phyloP scores from a whole-genome alignment of 1,139 yeast genomes.

The Suhomyces yuchorum region DNA sequence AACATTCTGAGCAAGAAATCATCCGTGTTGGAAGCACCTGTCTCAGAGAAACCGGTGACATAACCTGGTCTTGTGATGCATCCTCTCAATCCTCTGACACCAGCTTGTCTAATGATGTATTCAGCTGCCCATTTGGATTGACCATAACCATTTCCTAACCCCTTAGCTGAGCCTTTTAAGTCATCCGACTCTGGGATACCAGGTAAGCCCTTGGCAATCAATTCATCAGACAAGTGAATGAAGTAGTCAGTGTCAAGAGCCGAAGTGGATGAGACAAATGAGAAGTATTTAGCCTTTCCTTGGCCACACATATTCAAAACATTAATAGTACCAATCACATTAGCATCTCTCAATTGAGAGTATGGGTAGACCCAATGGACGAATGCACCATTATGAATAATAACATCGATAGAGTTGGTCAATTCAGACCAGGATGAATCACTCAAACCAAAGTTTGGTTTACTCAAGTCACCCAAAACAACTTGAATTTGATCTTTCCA shows the following conservation, averaged over 20 bases:
- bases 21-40: slow-evolving; percentile 93
- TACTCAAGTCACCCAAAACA: slow-evolving; percentile 81
- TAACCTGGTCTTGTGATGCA: slow-evolving; percentile 94
- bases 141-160: slow-evolving; percentile 92
- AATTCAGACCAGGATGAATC: slow-evolving; percentile 59
- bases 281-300: slow-evolving; percentile 84
- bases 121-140: slow-evolving; percentile 99
- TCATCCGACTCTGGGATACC: slow-evolving; percentile 86
- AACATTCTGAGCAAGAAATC: slow-evolving; percentile 92
- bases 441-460: slow-evolving; percentile 69
- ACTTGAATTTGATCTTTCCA: slow-evolving; percentile 64
- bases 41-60: slow-evolving; percentile 79
- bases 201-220: slow-evolving; percentile 60
- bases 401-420: slow-evolving; percentile 66
- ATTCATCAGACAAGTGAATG: slow-evolving; percentile 72
- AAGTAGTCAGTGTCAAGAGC: slow-evolving; percentile 83
- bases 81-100: slow-evolving; percentile 82
- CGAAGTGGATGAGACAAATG: slow-evolving; percentile 95
- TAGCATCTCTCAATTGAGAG: slow-evolving; percentile 85
- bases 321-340: slow-evolving; percentile 84
- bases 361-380: slow-evolving; percentile 99
- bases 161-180: slow-evolving; percentile 74
- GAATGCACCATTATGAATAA: slow-evolving; percentile 95
- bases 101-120: slow-evolving; percentile 83
- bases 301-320: slow-evolving; percentile 74